These are phyloP conservation scores for Termitomyces sp. DNA, from an alignment of 768 basidiomycete species.

Conservation along the genomic window DNA sequence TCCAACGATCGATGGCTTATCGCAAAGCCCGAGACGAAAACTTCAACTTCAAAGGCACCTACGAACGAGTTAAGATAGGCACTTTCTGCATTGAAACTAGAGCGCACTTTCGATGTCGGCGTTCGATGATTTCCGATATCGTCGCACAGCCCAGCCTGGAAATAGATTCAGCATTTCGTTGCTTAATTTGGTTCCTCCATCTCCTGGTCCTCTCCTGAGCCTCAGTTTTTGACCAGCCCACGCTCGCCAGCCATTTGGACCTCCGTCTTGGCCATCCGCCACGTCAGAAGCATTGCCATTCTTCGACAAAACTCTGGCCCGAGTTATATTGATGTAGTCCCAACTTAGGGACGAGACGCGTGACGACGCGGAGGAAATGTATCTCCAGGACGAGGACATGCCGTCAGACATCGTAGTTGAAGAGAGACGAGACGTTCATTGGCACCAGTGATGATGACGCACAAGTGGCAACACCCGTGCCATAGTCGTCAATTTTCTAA, in stretches of 20 bases:
- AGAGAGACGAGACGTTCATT: conserved; percentile 5
- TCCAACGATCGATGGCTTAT: conserved; percentile 54
- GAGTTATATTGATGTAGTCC: conserved; percentile 31
- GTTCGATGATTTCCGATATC: conserved; percentile 27
- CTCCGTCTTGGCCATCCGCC: conserved; percentile 7
- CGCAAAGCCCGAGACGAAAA: conserved; percentile 77
- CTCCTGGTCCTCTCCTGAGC: conserved; percentile 16
- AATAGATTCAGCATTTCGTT: conserved; percentile 56
- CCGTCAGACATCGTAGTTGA: conserved; percentile 27
- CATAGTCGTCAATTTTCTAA: background rate
- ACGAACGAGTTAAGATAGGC: background rate
- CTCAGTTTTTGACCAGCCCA: conserved; percentile 61
- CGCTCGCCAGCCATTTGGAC: conserved; percentile 45
- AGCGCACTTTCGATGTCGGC: conserved; percentile 22
- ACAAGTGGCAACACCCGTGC: background rate
- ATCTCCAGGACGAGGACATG: conserved; percentile 30
- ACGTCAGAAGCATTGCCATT: conserved; percentile 1
- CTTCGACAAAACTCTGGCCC: conserved; percentile 2
- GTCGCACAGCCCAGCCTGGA: conserved; percentile 75
- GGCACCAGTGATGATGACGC: background rate
- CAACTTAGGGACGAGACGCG: conserved; percentile 33
- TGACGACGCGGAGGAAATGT: conserved; percentile 26
- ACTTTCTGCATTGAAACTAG: background rate
- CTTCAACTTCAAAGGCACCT: conserved; percentile 64
- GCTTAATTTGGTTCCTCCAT: conserved; percentile 4